Evolutionary conservation across 2,329 filamentous ascomycete genomes (phyloP).

Genomic region (Metarhizium anisopliae): DNA sequence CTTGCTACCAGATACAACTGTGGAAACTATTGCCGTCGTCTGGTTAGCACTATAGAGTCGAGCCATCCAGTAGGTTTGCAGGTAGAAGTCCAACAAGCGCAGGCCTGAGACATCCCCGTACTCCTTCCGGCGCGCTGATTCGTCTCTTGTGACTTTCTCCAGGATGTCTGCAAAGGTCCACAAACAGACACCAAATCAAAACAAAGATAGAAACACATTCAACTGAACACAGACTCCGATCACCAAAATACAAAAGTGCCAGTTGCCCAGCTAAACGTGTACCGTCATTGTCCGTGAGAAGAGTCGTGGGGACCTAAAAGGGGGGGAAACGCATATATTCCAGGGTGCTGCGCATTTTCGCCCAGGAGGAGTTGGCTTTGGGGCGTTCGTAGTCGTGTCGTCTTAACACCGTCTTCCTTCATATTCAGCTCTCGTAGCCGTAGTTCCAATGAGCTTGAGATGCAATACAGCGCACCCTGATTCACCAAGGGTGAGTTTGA

Average conservation of each 20-base stretch:
- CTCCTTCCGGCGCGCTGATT: too few relatives aligned
- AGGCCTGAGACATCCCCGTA: too few relatives aligned
- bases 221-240: neutral
- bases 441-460: neutral
- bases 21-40: too few relatives aligned
- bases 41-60: too few relatives aligned
- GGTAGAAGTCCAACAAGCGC: too few relatives aligned
- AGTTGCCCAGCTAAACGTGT: neutral
- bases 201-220: neutral
- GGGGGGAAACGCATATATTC: neutral
- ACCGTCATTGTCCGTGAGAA: neutral
- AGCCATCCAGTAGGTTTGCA: too few relatives aligned
- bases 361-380: neutral
- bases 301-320: too few relatives aligned
- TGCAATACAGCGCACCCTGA: neutral
- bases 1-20: too few relatives aligned
- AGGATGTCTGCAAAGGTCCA: neutral
- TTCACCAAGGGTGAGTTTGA: constrained; percentile 5
- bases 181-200: neutral
- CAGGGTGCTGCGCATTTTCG: neutral
- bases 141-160: too few relatives aligned
- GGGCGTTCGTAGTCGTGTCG: neutral
- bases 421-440: neutral
- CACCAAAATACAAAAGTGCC: neutral
- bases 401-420: neutral